Percentiles rank a stretch among this genome's conserved stretches.
These are phyloP conservation scores for Ascochyta rabiei DNA, from an alignment of 2,329 filamentous ascomycete species.

Conservation along the genomic window DNA sequence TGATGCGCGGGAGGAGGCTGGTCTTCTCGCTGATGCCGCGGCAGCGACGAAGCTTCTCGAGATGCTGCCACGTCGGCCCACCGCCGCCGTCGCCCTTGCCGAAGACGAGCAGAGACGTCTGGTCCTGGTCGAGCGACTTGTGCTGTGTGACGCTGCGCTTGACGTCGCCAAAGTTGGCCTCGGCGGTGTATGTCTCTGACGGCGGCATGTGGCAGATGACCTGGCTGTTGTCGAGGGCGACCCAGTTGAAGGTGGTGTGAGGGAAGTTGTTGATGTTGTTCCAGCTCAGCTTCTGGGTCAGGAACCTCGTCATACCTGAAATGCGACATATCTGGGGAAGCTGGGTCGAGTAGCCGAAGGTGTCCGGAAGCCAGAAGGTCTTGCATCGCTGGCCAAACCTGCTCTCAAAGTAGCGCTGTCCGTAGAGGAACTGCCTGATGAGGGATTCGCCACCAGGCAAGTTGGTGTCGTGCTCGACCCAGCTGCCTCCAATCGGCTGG, in stretches of 20 bases:
- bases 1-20: slow-evolving; percentile 82
- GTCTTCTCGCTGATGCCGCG: slow-evolving; percentile 89
- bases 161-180: slow-evolving; percentile 93
- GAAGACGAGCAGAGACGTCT: slow-evolving; percentile 88
- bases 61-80: slow-evolving; percentile 89
- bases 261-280: slow-evolving; percentile 99
- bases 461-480: slow-evolving; percentile 99
- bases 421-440: slow-evolving; percentile 92
- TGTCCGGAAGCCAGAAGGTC: slow-evolving; percentile 98
- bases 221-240: slow-evolving; percentile 91
- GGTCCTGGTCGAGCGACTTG: slow-evolving; percentile 94
- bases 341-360: slow-evolving; percentile 95
- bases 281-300: slow-evolving; percentile 99
- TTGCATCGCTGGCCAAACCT: slow-evolving; percentile 86
- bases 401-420: slow-evolving; percentile 92
- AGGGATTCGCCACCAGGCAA: slow-evolving; percentile 94
- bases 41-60: slow-evolving; percentile 92
- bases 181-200: slow-evolving; percentile 91
- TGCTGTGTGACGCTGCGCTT: slow-evolving; percentile 88
- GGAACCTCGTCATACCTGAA: slow-evolving; percentile 94
- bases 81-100: slow-evolving; percentile 97
- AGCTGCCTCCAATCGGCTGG: slow-evolving; percentile 94
- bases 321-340: slow-evolving; percentile 91
- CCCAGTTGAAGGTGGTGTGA: slow-evolving; percentile 99
- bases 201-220: slow-evolving; percentile 98